phyloP scores from a whole-genome alignment of 1,284 basidiomycete species.

The Ceratobasidium sp. region DNA sequence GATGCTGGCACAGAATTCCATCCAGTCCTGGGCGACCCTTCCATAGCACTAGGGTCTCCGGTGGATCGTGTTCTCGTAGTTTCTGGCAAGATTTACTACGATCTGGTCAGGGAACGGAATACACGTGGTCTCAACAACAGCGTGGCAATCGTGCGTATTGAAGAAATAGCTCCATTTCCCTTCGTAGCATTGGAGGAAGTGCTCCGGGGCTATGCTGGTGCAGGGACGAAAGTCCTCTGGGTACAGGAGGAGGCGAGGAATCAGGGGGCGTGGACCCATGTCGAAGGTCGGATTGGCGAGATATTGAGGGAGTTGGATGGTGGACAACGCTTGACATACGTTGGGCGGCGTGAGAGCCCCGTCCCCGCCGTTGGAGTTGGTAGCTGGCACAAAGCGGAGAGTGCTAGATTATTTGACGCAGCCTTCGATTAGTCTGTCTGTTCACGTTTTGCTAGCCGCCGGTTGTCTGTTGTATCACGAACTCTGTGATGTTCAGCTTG shows the following conservation, averaged over 20 bases:
- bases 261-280: constrained; percentile 81
- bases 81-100: constrained; percentile 88
- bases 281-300: constrained; percentile 64
- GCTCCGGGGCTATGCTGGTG: constrained; percentile 61
- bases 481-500: too few relatives aligned
- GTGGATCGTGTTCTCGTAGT: constrained; percentile 67
- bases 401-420: constrained; percentile 65
- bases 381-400: constrained; percentile 72
- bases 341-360: constrained; percentile 75
- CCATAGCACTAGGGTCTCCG: constrained; percentile 51
- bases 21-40: constrained; percentile 67
- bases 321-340: constrained; percentile 60
- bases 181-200: constrained; percentile 64
- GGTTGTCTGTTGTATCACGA: too few relatives aligned
- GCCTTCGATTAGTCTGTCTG: constrained; percentile 58
- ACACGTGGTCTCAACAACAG: constrained; percentile 60
- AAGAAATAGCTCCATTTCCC: constrained; percentile 89
- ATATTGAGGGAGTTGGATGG: constrained; percentile 52
- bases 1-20: constrained; percentile 72
- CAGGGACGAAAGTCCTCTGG: constrained; percentile 66
- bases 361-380: constrained; percentile 83
- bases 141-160: constrained; percentile 78
- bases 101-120: constrained; percentile 75
- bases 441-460: too few relatives aligned
- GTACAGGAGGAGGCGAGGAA: constrained; percentile 89